phyloP scores from a whole-genome alignment of 2,329 filamentous ascomycete species.

The Ceratocystis lukuohia region DNA sequence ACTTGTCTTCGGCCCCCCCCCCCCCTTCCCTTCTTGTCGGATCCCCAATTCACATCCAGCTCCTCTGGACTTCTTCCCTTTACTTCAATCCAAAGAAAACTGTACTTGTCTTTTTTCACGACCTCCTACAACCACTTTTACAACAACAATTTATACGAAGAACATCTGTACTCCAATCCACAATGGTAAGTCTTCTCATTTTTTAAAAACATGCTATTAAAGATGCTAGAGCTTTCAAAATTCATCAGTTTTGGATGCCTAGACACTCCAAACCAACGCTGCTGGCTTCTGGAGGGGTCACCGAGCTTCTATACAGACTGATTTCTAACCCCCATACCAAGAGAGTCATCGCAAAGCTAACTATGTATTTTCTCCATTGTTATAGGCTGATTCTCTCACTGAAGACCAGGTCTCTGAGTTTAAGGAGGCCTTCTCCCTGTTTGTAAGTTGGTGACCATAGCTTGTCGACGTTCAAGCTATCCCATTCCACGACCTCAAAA shows the following conservation, averaged over 20 bases:
- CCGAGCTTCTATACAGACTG: background rate
- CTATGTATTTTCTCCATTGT: background rate
- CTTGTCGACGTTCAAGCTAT: background rate
- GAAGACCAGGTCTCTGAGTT: slow-evolving; percentile 99
- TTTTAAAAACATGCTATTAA: background rate
- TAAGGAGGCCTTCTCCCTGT: slow-evolving; percentile 99
- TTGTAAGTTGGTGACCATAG: slow-evolving; percentile 52
- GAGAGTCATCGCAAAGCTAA: slow-evolving; percentile 8
- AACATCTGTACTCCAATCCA: background rate
- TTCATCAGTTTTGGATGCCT: background rate
- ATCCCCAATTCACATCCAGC: background rate
- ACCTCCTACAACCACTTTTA: background rate
- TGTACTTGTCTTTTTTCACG: background rate
- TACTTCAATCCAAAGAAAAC: background rate
- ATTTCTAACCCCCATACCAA: slow-evolving; percentile 9
- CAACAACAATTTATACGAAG: background rate
- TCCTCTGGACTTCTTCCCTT: slow-evolving; percentile 3
- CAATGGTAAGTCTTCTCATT: slow-evolving; percentile 16
- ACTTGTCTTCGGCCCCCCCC: background rate
- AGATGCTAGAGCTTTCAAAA: background rate
- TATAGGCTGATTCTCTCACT: slow-evolving; percentile 89
- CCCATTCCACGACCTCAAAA: background rate
- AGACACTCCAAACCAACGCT: background rate
- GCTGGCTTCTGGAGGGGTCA: background rate
- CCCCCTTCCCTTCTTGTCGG: background rate